phyloP scores from a whole-genome alignment of 2,329 filamentous ascomycete species.

The Cadophora luteo-olivacea region DNA sequence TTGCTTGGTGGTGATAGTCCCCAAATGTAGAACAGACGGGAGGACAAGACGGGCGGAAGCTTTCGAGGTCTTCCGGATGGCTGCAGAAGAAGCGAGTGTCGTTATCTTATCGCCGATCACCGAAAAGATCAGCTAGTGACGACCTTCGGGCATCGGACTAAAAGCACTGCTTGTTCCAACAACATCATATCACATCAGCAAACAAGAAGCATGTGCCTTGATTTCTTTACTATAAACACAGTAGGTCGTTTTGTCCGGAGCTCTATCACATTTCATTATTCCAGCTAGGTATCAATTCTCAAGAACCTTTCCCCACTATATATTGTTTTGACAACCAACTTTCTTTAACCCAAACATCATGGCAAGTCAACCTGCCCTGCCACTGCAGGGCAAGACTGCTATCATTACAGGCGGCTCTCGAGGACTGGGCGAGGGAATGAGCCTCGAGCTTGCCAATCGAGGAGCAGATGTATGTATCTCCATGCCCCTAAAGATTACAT shows the following conservation, averaged over 20 bases:
- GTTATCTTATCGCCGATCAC: not conserved
- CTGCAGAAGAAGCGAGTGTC: not conserved
- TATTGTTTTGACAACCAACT: not conserved
- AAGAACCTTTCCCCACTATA: not conserved
- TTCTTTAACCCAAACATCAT: not conserved
- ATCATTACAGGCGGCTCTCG: conserved; percentile 31
- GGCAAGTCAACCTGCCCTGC: not conserved
- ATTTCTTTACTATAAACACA: not conserved
- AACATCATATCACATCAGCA: not conserved
- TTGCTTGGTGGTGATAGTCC: not conserved
- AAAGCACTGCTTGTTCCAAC: conserved; percentile 1
- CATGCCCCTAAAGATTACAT: not conserved
- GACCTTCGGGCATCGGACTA: conserved; percentile 2
- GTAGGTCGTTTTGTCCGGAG: not conserved
- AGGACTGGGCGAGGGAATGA: conserved; percentile 32
- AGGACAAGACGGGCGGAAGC: not conserved
- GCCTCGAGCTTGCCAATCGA: conserved; percentile 26
- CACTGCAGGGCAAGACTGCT: conserved; percentile 27
- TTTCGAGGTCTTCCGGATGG: conserved; percentile 14
- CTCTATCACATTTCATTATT: not conserved
- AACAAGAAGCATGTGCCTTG: not conserved
- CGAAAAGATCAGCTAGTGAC: conserved; percentile 2
- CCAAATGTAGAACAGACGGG: not conserved
- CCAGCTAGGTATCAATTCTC: not conserved
- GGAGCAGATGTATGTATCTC: conserved; percentile 29